Conservation (phyloP, 768 basidiomycete genomes). For the Lactarius hengduanensis region DNA sequence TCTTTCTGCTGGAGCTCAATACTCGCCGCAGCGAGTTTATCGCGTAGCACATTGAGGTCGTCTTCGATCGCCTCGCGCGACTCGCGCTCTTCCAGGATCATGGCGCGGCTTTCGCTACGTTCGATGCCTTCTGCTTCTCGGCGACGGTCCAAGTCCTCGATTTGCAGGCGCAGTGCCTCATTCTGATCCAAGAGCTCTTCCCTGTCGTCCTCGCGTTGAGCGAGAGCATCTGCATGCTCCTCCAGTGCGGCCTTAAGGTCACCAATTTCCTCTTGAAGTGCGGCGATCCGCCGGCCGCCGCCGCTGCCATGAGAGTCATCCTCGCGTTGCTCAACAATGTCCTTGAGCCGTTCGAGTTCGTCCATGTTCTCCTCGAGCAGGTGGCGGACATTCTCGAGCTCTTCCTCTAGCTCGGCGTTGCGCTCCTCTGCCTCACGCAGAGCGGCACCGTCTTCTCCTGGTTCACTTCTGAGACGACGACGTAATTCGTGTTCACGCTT, state of each 20-base stretch:
- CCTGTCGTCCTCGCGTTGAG: constrained; percentile 64
- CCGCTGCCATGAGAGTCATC: constrained; percentile 42
- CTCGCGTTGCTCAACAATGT: constrained; percentile 54
- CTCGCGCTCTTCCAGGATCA: constrained; percentile 68
- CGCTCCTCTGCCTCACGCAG: constrained; percentile 57
- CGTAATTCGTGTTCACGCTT: constrained; percentile 71
- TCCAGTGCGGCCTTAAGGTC: constrained; percentile 57
- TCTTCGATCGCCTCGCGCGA: constrained; percentile 80
- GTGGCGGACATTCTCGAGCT: constrained; percentile 66
- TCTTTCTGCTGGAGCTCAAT: constrained; percentile 87
- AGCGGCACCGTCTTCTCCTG: constrained; percentile 45
- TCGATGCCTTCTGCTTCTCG: constrained; percentile 64
- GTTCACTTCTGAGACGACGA: constrained; percentile 42
- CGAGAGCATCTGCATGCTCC: constrained; percentile 55
- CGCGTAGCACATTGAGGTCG: constrained; percentile 66
- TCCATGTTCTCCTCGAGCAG: constrained; percentile 80
- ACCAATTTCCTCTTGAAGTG: constrained; percentile 61
- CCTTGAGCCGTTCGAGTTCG: constrained; percentile 72
- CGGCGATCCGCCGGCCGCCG: constrained; percentile 49
- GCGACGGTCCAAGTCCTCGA: constrained; percentile 64
- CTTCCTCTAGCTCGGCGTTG: constrained; percentile 69
- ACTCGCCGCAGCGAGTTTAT: constrained; percentile 74
- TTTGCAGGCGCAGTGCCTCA: constrained; percentile 58
- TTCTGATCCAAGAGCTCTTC: constrained; percentile 67
- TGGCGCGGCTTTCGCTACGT: constrained; percentile 69